Evolutionary conservation across 208 protist genomes (phyloP), one percentile per base, ranked within the genome.

Genomic region (Leishmania turanica): DNA sequence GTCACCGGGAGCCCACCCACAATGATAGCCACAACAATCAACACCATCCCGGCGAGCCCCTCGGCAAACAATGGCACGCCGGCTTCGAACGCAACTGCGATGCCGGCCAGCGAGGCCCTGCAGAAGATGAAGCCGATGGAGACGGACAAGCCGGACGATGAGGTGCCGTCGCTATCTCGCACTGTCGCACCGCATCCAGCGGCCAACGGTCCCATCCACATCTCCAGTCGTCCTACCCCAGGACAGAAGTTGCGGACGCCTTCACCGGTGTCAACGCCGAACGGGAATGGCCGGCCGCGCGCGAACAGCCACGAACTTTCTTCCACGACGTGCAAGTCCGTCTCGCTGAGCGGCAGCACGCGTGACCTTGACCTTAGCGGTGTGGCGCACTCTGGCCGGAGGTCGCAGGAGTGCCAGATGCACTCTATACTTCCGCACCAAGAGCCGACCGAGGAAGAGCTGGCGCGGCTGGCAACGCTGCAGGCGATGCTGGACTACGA

Each of bases 401-500:
- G 60, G 69, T 84, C 81, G 42, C n/a, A 21, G 15, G 81, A 84
- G 24, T 75, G 65, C 19, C 69, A 84, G 3, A 54, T 75, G 45
- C 77, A 51, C 49, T 76, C 64, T 42, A 79, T 77, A 70, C 42
- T 77, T 11, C 70, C 58, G 19, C 68, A 69, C 47, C 72, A 62
- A 24, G 76, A 71, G 49, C 77, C 79, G 60, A 91, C 83, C 21
- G 85, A 85, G 34, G 91, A 92, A 62, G 91, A 93, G 42, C 58
- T 96, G 64, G 86, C 91, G 7, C 85, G 84, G 42, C 82, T 96
- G 65, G 87, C 83, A 24, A 87, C 68, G 21, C 83, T 96, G 54
- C 91, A 96, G 83, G 80, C 93, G 75, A 84, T 88, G 74, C 81
- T 92, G 60, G 88, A 90, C 68, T 83, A 86, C 45, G 88, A 79